Evolutionary conservation across 164 flowering plant genomes (phyloP).

Genomic region (Berberis thunbergii): DNA sequence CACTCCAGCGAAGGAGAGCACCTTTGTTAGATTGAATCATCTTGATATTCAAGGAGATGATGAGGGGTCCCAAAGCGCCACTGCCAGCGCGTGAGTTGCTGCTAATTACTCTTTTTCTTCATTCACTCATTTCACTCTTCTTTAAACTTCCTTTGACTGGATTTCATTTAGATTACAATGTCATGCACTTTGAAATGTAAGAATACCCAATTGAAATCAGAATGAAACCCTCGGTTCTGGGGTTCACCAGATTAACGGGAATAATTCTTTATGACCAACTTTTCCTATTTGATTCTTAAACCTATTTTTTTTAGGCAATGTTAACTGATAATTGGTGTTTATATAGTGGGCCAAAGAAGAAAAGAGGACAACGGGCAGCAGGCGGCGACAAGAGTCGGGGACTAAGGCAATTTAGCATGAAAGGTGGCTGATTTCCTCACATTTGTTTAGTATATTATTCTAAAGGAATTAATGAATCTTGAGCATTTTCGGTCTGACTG

Average conservation of each 20-base stretch:
- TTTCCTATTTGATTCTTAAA: too few species aligned
- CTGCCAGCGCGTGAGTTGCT: slow-evolving; percentile 37
- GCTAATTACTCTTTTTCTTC: not conserved
- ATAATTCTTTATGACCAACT: too few species aligned
- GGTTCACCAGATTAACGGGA: too few species aligned
- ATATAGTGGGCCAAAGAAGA: slow-evolving; percentile 67
- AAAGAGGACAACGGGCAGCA: slow-evolving; percentile 69
- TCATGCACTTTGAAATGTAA: too few species aligned
- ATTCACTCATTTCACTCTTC: not conserved
- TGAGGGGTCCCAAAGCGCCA: slow-evolving; percentile 62
- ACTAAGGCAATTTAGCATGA: slow-evolving; percentile 95
- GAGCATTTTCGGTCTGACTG: slow-evolving; percentile 6
- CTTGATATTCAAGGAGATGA: slow-evolving; percentile 75
- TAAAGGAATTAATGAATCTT: not conserved
- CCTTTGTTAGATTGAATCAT: slow-evolving; percentile 48
- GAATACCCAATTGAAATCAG: too few species aligned
- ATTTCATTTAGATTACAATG: too few species aligned
- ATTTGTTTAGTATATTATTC: not conserved
- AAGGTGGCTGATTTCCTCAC: slow-evolving; percentile 34
- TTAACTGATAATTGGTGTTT: slow-evolving; percentile 5
- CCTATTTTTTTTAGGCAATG: not conserved
- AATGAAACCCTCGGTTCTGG: too few species aligned
- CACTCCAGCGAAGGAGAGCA: slow-evolving; percentile 56
- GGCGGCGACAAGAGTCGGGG: slow-evolving; percentile 92
- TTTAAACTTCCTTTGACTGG: too few species aligned